Conservation (phyloP, 1,139 yeast species). For the Saccharomyces hybrid region DNA sequence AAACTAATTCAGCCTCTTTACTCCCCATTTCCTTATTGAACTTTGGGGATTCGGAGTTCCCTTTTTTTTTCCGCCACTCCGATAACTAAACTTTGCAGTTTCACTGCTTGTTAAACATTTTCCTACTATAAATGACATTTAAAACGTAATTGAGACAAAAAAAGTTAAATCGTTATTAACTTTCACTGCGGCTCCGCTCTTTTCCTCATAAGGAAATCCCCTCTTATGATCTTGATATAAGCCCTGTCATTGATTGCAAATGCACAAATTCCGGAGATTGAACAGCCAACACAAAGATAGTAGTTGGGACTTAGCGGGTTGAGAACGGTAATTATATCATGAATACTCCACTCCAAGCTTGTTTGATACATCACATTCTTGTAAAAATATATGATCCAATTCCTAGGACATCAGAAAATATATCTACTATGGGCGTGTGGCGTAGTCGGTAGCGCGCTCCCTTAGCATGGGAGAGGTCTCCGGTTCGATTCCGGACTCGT, state of each 20-base stretch:
- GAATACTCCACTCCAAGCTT: neutral
- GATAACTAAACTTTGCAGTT: neutral
- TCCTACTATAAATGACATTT: neutral
- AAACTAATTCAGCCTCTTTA: neutral
- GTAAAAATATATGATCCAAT: too few species aligned
- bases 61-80: neutral
- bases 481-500: conserved; percentile 90
- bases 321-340: neutral
- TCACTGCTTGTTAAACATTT: neutral
- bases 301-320: neutral
- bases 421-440: conserved; percentile 60
- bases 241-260: neutral
- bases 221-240: neutral
- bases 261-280: neutral
- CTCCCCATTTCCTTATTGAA: neutral
- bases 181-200: neutral
- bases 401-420: too few species aligned
- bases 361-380: neutral
- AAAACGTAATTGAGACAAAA: neutral
- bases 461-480: conserved; percentile 88
- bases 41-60: neutral
- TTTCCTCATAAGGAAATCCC: neutral
- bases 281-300: neutral
- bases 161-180: neutral
- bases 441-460: conserved; percentile 92